Conservation (phyloP, 352 stramenopile genomes). For the Phytopythium chamaehyphon region DNA sequence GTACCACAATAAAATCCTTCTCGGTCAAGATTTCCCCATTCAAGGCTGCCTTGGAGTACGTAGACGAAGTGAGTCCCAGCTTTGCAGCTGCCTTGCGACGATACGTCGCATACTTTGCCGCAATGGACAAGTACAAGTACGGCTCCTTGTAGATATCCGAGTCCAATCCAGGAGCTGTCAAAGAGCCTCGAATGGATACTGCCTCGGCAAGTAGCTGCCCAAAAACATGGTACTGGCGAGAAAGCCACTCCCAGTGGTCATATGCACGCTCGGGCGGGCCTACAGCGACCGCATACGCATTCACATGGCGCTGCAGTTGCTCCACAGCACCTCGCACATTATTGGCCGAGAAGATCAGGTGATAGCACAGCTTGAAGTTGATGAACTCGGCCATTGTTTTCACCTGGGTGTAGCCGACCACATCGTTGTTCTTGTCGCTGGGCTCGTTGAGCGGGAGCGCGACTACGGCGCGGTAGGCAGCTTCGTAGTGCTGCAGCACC, state of each 20-base stretch:
- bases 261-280: conserved; percentile 55
- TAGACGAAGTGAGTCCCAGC: conserved; percentile 37
- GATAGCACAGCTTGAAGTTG: conserved; percentile 87
- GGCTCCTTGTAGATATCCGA: conserved; percentile 84
- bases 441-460: conserved; percentile 46
- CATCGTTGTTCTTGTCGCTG: conserved; percentile 20
- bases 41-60: conserved; percentile 9
- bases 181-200: conserved; percentile 55
- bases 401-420: conserved; percentile 44
- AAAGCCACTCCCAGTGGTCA: conserved; percentile 85
- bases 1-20: conserved; percentile 66
- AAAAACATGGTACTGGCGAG: conserved; percentile 86
- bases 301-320: conserved; percentile 80
- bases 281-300: conserved; percentile 49
- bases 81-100: conserved; percentile 61
- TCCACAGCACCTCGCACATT: conserved; percentile 84
- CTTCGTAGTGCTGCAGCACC: conserved; percentile 82
- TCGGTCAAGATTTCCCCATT: conserved; percentile 26
- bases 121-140: conserved; percentile 84
- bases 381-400: conserved; percentile 86
- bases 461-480: conserved; percentile 64
- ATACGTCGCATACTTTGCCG: conserved; percentile 80
- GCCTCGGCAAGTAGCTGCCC: conserved; percentile 76
- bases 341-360: conserved; percentile 82
- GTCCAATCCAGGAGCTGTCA: conserved; percentile 54